phyloP scores from a whole-genome alignment of 352 stramenopile genomes.

The Pythium utonaiense region DNA sequence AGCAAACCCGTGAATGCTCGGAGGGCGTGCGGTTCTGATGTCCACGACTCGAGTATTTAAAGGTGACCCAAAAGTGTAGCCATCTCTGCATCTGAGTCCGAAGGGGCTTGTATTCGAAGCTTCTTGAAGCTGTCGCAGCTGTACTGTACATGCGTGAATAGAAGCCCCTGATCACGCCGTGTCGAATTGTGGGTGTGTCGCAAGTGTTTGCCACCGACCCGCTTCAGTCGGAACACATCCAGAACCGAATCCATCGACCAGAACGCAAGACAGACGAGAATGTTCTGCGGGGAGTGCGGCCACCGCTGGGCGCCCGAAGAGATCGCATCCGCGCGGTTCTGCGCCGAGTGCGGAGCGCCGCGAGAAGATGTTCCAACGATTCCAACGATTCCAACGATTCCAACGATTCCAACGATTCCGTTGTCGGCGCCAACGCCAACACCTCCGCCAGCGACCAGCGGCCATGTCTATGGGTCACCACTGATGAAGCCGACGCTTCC shows the following conservation, averaged over 20 bases:
- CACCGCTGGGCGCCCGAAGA: constrained; percentile 78
- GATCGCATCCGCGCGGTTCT: constrained; percentile 77
- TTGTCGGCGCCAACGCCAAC: constrained; percentile 18
- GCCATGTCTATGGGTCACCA: constrained; percentile 18
- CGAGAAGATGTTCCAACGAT: constrained; percentile 49
- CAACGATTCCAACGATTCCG: constrained; percentile 8
- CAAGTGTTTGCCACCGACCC: not conserved
- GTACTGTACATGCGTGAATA: constrained; percentile 7
- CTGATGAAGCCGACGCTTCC: constrained; percentile 23
- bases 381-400: constrained; percentile 16
- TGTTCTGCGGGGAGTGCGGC: constrained; percentile 84
- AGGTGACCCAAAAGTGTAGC: constrained; percentile 8
- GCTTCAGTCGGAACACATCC: not conserved
- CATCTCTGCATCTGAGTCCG: constrained; percentile 12
- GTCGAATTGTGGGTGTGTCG: constrained; percentile 5
- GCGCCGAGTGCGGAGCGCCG: constrained; percentile 71
- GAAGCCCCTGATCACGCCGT: constrained; percentile 1
- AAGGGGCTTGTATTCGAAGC: constrained; percentile 10
- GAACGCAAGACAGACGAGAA: constrained; percentile 16
- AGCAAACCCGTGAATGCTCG: no score
- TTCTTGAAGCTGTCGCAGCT: constrained; percentile 19
- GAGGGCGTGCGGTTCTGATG: no score
- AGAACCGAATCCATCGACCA: not conserved
- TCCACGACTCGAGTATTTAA: not conserved
- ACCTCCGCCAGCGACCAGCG: not conserved